These are phyloP conservation scores for Coemansia sp. DNA, from an alignment of 192 early-diverging fungal species.

Conservation along the genomic window DNA sequence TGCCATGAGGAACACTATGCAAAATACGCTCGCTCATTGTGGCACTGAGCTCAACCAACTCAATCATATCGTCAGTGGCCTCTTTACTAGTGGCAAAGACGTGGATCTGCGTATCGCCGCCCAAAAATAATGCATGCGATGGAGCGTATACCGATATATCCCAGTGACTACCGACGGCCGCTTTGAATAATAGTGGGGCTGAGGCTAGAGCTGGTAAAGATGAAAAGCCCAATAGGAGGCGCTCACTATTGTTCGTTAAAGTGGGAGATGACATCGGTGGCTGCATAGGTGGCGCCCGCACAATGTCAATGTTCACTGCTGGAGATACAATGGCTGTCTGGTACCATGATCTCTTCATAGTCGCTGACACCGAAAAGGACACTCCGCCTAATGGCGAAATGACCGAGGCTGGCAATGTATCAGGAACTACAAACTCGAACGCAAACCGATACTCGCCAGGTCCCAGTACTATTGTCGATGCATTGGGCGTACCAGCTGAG, in stretches of 20 bases:
- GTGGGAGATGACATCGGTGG: conserved; percentile 8
- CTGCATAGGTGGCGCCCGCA: conserved; percentile 21
- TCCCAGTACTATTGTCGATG: background rate
- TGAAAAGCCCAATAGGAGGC: conserved; percentile 19
- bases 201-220: conserved; percentile 18
- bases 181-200: conserved; percentile 27
- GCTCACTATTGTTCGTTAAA: too few relatives aligned
- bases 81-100: conserved; percentile 23
- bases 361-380: conserved; percentile 17
- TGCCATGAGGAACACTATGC: conserved; percentile 23
- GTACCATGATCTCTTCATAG: conserved; percentile 24
- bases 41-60: conserved; percentile 26
- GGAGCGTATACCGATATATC: conserved; percentile 33
- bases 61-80: background rate
- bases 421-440: conserved; percentile 44
- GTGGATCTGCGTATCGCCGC: conserved; percentile 16
- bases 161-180: conserved; percentile 13
- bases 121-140: conserved; percentile 32
- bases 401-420: conserved; percentile 33
- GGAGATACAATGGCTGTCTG: conserved; percentile 1
- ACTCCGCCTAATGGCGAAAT: conserved; percentile 27
- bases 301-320: conserved; percentile 19
- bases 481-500: background rate
- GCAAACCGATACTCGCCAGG: conserved; percentile 44
- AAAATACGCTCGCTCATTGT: conserved; percentile 26